Conservation (phyloP, 371 early-diverging fungal genomes). For the Mortierella sp. region DNA sequence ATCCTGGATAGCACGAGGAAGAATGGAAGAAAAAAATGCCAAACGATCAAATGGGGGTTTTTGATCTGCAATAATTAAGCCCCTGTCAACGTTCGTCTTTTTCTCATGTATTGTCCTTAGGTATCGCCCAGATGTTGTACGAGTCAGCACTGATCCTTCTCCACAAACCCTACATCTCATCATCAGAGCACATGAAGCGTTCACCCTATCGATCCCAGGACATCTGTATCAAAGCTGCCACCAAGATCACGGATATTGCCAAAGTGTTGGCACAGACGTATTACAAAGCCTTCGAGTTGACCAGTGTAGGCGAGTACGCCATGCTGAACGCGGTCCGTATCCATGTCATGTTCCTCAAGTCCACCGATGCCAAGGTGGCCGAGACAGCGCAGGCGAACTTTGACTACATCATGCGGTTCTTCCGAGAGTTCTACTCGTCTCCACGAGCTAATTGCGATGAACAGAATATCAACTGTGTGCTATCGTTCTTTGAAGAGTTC, state of each 20-base stretch:
- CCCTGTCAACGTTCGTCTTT: neutral
- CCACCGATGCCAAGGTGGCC: conserved; percentile 26
- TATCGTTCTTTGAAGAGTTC: conserved; percentile 46
- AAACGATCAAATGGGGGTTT: too few relatives aligned
- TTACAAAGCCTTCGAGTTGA: conserved; percentile 31
- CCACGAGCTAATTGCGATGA: conserved; percentile 33
- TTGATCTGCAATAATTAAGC: too few relatives aligned
- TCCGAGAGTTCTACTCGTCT: conserved; percentile 39
- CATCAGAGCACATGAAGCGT: conserved; percentile 37
- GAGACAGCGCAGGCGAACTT: conserved; percentile 27
- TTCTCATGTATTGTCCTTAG: conserved; percentile 3
- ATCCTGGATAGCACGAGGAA: too few relatives aligned
- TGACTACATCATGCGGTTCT: conserved; percentile 41
- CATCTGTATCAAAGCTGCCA: conserved; percentile 48
- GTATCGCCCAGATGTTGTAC: conserved; percentile 42
- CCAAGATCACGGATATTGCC: conserved; percentile 47
- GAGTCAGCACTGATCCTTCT: conserved; percentile 41
- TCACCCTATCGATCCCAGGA: conserved; percentile 46
- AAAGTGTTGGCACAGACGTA: conserved; percentile 40
- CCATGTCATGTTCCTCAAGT: conserved; percentile 41
- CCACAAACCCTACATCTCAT: conserved; percentile 37
- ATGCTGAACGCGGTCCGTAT: conserved; percentile 41
- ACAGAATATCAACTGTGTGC: conserved; percentile 40
- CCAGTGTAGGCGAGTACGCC: conserved; percentile 35
- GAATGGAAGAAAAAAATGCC: too few relatives aligned